phyloP scores from a whole-genome alignment of 768 basidiomycete species.

The Saitozyma podzolica region DNA sequence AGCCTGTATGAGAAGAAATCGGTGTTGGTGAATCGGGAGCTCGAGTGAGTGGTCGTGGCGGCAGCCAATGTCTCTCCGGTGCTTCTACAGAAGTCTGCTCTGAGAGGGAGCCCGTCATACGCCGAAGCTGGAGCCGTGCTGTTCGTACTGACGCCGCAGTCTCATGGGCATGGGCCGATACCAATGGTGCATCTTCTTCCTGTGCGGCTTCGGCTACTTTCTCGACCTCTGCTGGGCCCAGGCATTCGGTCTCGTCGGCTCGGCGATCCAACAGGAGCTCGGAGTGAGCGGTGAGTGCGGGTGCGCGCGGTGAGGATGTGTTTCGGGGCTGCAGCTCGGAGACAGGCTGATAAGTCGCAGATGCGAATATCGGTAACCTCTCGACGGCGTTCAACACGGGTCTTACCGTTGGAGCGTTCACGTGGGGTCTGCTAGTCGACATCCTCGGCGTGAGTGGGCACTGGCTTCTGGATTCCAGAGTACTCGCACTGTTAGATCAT shows the following conservation, averaged over 20 bases:
- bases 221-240: constrained; percentile 53
- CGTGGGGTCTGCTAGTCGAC: constrained; percentile 51
- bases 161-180: constrained; percentile 49
- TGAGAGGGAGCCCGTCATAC: not conserved
- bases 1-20: constrained; percentile 49
- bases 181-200: constrained; percentile 50
- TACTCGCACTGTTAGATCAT: too few species aligned
- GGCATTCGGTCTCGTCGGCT: constrained; percentile 46
- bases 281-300: constrained; percentile 26
- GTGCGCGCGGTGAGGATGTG: not conserved
- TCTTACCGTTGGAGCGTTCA: constrained; percentile 46
- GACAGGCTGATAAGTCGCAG: not conserved
- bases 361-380: constrained; percentile 33
- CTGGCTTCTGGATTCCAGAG: too few species aligned
- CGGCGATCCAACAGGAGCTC: constrained; percentile 42
- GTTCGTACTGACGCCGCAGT: constrained; percentile 1
- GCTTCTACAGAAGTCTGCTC: too few species aligned
- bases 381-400: constrained; percentile 49
- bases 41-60: constrained; percentile 31
- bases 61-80: not conserved
- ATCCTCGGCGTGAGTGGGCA: constrained; percentile 44
- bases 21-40: constrained; percentile 42
- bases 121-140: not conserved
- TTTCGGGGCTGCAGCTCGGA: not conserved
- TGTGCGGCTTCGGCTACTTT: constrained; percentile 54